These are phyloP conservation scores for Microascus cirrosus DNA, from an alignment of 2,329 filamentous ascomycete genomes.

Conservation along the genomic window DNA sequence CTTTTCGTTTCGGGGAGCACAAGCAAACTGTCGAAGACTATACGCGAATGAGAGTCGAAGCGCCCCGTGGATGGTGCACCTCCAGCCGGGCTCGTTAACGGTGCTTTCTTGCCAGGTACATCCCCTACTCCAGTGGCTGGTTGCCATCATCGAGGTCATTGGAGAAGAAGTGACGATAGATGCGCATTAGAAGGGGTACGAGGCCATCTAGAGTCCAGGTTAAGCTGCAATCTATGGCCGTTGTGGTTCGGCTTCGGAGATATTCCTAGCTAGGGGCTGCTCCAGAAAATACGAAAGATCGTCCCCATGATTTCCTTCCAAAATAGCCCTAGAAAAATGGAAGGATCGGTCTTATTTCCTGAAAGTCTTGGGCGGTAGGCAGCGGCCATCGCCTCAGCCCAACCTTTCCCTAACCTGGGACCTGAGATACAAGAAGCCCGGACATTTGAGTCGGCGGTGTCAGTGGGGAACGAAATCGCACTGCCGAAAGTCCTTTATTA, in stretches of 20 bases:
- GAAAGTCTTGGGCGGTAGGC: neutral
- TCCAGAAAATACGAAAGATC: neutral
- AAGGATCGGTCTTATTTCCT: neutral
- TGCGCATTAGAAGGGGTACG: too few species aligned
- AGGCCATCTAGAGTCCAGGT: too few species aligned
- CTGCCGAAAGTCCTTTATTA: neutral
- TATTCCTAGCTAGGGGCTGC: neutral
- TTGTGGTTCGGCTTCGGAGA: too few species aligned
- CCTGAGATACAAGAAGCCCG: neutral
- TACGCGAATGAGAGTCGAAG: neutral
- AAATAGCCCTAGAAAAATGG: neutral
- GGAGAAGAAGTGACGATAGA: too few species aligned
- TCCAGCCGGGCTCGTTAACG: neutral
- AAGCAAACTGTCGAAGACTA: neutral
- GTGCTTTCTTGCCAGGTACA: too few species aligned
- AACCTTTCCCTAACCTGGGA: neutral
- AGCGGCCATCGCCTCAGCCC: too few species aligned
- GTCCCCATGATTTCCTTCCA: neutral
- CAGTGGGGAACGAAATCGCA: neutral
- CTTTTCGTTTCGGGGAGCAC: neutral
- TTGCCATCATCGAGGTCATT: too few species aligned
- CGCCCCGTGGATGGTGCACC: neutral
- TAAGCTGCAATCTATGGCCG: too few species aligned
- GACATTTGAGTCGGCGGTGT: too few species aligned
- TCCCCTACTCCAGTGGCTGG: too few species aligned